A percentile compares a stretch with the other conserved stretches of the same genome.
Evolutionary conservation across 768 basidiomycete species (phyloP).

Genomic region (Pseudohyphozyma bogoriensis): DNA sequence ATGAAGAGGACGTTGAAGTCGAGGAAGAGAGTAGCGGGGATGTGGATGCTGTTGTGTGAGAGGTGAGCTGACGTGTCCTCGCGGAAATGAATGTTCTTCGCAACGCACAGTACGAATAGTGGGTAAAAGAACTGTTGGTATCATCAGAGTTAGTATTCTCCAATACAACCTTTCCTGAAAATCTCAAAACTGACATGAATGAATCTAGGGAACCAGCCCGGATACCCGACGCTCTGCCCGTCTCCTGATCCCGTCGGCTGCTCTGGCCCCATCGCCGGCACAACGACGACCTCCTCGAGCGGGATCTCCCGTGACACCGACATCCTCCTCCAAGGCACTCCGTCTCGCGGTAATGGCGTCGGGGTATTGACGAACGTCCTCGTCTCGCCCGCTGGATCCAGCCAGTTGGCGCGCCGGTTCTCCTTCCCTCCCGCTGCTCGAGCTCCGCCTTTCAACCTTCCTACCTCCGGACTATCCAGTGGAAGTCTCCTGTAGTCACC

Average conservation of each 20-base stretch:
- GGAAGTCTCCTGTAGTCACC: too few relatives aligned
- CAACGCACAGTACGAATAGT: conserved; percentile 4
- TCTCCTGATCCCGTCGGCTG: background rate
- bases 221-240: background rate
- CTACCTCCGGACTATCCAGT: too few relatives aligned
- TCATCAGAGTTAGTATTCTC: too few relatives aligned
- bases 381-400: too few relatives aligned
- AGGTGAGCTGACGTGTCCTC: background rate
- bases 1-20: conserved; percentile 23
- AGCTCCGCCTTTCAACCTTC: too few relatives aligned
- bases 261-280: too few relatives aligned
- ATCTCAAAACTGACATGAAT: background rate
- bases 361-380: too few relatives aligned
- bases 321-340: too few relatives aligned
- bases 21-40: conserved; percentile 21
- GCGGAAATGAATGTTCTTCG: background rate
- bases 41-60: background rate
- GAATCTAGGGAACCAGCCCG: background rate
- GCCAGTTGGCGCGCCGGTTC: too few relatives aligned
- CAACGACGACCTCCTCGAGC: background rate
- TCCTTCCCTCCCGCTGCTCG: too few relatives aligned
- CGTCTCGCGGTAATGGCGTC: too few relatives aligned
- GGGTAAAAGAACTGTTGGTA: conserved; percentile 17
- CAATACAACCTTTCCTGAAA: background rate
- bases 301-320: too few relatives aligned